Evolutionary conservation across 768 basidiomycete genomes (phyloP).

Genomic region (Russula emetica): DNA sequence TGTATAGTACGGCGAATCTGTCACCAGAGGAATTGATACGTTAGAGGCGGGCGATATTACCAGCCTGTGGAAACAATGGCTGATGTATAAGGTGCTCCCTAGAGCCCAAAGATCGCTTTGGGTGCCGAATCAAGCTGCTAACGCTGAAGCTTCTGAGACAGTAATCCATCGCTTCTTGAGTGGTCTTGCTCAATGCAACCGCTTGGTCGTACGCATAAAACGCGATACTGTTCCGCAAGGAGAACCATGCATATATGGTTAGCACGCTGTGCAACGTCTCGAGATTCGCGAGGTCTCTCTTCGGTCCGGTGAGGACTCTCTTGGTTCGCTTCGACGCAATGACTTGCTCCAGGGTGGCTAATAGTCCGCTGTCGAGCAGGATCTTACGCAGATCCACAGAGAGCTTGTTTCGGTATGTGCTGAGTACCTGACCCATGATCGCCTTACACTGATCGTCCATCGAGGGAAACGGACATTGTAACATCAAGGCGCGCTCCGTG

Average conservation of each 20-base stretch:
- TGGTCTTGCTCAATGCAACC: slow-evolving; percentile 49
- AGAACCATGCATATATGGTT: slow-evolving; percentile 82
- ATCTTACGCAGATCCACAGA: slow-evolving; percentile 42
- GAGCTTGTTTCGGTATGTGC: slow-evolving; percentile 40
- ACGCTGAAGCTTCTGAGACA: slow-evolving; percentile 35
- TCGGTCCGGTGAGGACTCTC: slow-evolving; percentile 11
- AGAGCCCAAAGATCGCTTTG: neutral
- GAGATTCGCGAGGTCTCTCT: slow-evolving; percentile 36
- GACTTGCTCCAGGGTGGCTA: slow-evolving; percentile 42
- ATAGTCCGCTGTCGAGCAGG: slow-evolving; percentile 38
- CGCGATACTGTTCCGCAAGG: slow-evolving; percentile 60
- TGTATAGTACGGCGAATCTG: neutral
- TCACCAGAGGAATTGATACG: neutral
- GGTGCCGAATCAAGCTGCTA: neutral
- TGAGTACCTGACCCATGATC: slow-evolving; percentile 41
- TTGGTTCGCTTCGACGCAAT: slow-evolving; percentile 36
- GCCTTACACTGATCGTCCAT: slow-evolving; percentile 38
- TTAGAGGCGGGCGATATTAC: neutral
- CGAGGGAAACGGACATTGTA: slow-evolving; percentile 55
- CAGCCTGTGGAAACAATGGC: neutral
- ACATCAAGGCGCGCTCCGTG: slow-evolving; percentile 43
- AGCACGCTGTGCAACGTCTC: slow-evolving; percentile 76
- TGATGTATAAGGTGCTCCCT: neutral
- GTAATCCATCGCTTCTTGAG: slow-evolving; percentile 68
- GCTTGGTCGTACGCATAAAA: slow-evolving; percentile 58